Base-by-base conservation (phyloP, 1,284 basidiomycete species). In the Rhodotorula mucilaginosa region DNA sequence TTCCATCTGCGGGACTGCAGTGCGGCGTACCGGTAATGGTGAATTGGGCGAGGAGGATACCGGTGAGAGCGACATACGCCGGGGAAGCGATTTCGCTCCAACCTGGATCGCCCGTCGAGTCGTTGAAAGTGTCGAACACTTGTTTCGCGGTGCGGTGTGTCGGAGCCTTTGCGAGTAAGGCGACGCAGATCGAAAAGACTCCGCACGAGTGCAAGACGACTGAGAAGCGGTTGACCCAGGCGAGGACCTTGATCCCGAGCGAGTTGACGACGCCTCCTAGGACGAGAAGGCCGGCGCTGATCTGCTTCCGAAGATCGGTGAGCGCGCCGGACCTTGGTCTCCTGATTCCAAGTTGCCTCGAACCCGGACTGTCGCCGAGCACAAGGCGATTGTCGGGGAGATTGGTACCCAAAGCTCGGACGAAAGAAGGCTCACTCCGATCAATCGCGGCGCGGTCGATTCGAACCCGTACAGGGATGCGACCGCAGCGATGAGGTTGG, bases 151-250 rank as follows among this genome's bases (percentile, higher is more conserved):
- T 85, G 75, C 90, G 89, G 74, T 88, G 88, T 5, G 81, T 86
- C 5, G 89, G 89, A 4, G 90, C 90, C 64, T 86, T 87, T 1
- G 86, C 87, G 15, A 91, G 84, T 60, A 90, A 83, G 0, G 88
- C 87, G 5, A 90, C 86, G 26, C 87, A 85, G 39, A 91, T 79
- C 2, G 87, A 83, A 4, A 86, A 85, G 3, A 89, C 89, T 23
- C 89, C 90, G 46, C 88, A 71, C 0, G 87, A 88, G 76, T 91
- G 89, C 85, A 89, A 88, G 84, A 85, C 87, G 5, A 90, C 84
- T 1, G 88, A 90, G 39, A 88, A 80, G 72, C 89, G 89, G 79
- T 90, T 91, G 64, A 90, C 82, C 73, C 87, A 83, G 68, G 87
- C 85, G 18, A 90, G 83, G 3, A 88, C 78, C 61, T 84, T 84